Evolutionary conservation across 140 eudicot species (phyloP), one percentile per base, ranked within the genome.

Genomic region (Ambrosia hybrid): DNA sequence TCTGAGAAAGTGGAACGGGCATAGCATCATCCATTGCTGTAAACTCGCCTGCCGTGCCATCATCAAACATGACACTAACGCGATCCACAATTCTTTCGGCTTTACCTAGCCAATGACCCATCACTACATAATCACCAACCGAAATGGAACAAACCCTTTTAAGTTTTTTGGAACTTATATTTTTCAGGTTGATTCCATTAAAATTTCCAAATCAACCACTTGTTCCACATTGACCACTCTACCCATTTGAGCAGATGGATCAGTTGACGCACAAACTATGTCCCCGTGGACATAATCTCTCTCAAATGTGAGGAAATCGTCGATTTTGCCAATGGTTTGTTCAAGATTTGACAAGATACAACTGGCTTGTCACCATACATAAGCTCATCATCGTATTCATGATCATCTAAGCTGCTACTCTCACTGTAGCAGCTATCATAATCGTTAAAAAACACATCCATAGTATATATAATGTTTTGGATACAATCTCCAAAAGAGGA

Each of bases 91-190:
- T 70, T 68, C 72, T 85, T 0, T 82, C 85, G 2, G 85, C 89
- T 79, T 84, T 90, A 14, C 95, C 97, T 43, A 87, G 56, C 95
- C 95, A 87, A n/a, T 88, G 80, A 6, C 91, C 96, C 5, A 34
- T 58, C 9, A 87, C 84, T 14, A 87, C 91, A 65, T 71, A 85
- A 64, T 90, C 97, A 52, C 86, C 89, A 0, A 76, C 80, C 1
- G 86, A 81, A 62, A 87, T 71, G 48, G 95, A 65, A 26, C 83
- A 86, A 51, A 85, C 67, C 71, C 75, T 87, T 60, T 66, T 74
- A 51, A 87, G 83, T 36, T 74, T 52, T 65, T 51, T 79, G 58
- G 89, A 79, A 67, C 56, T 39, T 0, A 91, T 79, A 34, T 77
- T 70, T 52, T 68, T 82, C 34, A 84, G 37, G 67, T 79, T 78